phyloP scores from a whole-genome alignment of 805 yeast species.

The Candida chauliodis region DNA sequence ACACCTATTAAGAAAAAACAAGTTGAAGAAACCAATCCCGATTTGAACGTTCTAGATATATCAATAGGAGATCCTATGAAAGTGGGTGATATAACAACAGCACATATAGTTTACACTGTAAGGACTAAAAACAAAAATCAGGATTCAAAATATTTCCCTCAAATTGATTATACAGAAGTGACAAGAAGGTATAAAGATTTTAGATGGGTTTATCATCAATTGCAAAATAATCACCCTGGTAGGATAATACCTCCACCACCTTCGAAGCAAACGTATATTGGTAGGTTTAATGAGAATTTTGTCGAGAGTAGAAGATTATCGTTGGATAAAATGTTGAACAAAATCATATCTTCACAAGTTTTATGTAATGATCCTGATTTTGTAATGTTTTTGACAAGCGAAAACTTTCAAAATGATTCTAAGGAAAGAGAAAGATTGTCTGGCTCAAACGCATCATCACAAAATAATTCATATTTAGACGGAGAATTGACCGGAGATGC shows the following conservation, averaged over 20 bases:
- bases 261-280: constrained; percentile 89
- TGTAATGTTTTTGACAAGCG: constrained; percentile 70
- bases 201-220: constrained; percentile 88
- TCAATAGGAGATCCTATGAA: constrained; percentile 86
- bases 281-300: constrained; percentile 86
- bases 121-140: constrained; percentile 53
- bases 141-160: constrained; percentile 21
- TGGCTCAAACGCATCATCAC: constrained; percentile 48
- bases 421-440: constrained; percentile 64
- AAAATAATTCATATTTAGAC: constrained; percentile 32
- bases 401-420: constrained; percentile 63
- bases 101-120: constrained; percentile 85
- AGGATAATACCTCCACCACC: constrained; percentile 87
- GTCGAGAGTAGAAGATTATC: constrained; percentile 82
- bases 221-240: constrained; percentile 86
- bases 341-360: constrained; percentile 54
- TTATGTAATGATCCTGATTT: constrained; percentile 75
- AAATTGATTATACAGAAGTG: constrained; percentile 45
- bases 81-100: constrained; percentile 84
- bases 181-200: constrained; percentile 88
- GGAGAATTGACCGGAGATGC: constrained; percentile 11
- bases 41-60: constrained; percentile 47
- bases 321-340: constrained; percentile 78
- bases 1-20: neutral
- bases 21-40: constrained; percentile 10